Evolutionary conservation across 2,329 filamentous ascomycete species (phyloP).

Genomic region (Anthostomella pinea): DNA sequence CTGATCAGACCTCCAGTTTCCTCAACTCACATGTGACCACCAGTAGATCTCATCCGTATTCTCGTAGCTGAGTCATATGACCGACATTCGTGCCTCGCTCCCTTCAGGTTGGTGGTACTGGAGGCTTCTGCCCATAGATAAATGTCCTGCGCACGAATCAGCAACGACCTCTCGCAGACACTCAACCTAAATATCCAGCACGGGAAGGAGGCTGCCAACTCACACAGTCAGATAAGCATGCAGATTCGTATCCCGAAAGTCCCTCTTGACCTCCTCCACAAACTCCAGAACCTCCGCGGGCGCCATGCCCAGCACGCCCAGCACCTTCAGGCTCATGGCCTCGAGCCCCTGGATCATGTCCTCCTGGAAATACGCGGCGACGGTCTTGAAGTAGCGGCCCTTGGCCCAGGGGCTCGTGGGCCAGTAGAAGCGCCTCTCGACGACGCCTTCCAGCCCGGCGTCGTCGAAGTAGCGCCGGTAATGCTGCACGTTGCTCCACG

Average conservation of each 20-base stretch:
- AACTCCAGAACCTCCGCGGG: constrained; percentile 26
- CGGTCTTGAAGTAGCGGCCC: constrained; percentile 32
- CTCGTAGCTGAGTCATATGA: background rate
- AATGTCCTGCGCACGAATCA: constrained; percentile 25
- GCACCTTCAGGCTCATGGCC: constrained; percentile 32
- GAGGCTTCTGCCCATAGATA: constrained; percentile 23
- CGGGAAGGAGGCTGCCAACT: constrained; percentile 7
- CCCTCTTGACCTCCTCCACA: constrained; percentile 30
- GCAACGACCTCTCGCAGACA: too few relatives aligned
- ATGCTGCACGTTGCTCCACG: constrained; percentile 28
- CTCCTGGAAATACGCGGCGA: constrained; percentile 31
- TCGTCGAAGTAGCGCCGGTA: constrained; percentile 29
- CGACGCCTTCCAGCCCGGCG: constrained; percentile 31
- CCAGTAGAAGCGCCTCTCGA: constrained; percentile 30
- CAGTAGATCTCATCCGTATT: background rate
- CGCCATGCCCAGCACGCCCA: constrained; percentile 31
- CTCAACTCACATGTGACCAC: too few relatives aligned
- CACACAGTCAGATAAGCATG: constrained; percentile 34
- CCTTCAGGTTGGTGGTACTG: constrained; percentile 5
- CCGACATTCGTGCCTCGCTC: background rate
- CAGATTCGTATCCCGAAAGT: constrained; percentile 30
- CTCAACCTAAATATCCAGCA: constrained; percentile 3
- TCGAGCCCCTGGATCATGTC: constrained; percentile 31
- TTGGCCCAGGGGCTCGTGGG: constrained; percentile 37
- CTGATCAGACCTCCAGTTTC: too few relatives aligned